Conservation (phyloP, 768 basidiomycete species). For the Leccinum disarticulatum region DNA sequence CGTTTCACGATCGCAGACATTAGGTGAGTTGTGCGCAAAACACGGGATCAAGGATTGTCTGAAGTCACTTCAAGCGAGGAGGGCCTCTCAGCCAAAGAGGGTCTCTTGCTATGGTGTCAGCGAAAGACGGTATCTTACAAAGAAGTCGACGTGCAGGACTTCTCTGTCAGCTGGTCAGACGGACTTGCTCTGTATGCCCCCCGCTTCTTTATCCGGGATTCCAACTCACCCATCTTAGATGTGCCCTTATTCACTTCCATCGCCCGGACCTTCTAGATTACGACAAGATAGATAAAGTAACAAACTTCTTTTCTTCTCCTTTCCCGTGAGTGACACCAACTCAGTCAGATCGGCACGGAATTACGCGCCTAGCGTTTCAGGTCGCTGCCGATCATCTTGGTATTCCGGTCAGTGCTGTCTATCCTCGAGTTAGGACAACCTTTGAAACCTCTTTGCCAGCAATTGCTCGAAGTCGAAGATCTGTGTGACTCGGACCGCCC, state of each 20-base stretch:
- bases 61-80: conserved; percentile 68
- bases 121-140: conserved; percentile 90
- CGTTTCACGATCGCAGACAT: conserved; percentile 98
- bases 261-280: conserved; percentile 95
- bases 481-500: conserved; percentile 84
- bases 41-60: conserved; percentile 2
- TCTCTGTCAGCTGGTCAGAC: conserved; percentile 90
- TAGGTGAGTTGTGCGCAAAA: conserved; percentile 56
- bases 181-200: conserved; percentile 84
- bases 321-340: conserved; percentile 11
- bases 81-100: conserved; percentile 98
- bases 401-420: conserved; percentile 69
- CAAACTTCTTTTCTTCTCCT: conserved; percentile 1
- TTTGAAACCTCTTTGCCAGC: conserved; percentile 43
- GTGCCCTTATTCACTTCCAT: conserved; percentile 96
- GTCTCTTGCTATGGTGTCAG: conserved; percentile 96
- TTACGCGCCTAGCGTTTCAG: conserved; percentile 84
- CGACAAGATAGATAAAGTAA: conserved; percentile 77
- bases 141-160: conserved; percentile 93
- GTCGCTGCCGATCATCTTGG: conserved; percentile 86
- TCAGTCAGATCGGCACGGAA: conserved; percentile 75
- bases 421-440: background rate
- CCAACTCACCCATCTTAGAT: conserved; percentile 49
- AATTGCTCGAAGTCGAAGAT: conserved; percentile 95
- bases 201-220: background rate